Evolutionary conservation across 106 monocot species (phyloP).

Genomic region (Platanthera zijinensis): DNA sequence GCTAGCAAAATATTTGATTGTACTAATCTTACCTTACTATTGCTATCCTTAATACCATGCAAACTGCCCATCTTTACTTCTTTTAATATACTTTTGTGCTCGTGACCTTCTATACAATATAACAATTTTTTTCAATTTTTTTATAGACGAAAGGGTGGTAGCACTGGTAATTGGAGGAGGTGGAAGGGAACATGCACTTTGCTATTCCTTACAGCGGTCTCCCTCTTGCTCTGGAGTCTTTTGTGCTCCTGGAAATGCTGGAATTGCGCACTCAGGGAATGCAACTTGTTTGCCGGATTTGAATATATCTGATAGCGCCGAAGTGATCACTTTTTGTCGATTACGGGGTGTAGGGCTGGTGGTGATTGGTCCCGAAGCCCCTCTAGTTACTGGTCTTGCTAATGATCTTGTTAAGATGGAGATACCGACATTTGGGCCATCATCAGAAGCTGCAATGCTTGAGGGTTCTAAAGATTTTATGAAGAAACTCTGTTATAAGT

Average conservation of each 20-base stretch:
- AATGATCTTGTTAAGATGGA: slow-evolving; percentile 68
- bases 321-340: slow-evolving; percentile 68
- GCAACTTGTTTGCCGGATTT: slow-evolving; percentile 77
- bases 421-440: slow-evolving; percentile 82
- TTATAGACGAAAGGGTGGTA: slow-evolving; percentile 46
- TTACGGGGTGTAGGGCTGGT: slow-evolving; percentile 66
- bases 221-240: slow-evolving; percentile 77
- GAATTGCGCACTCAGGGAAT: slow-evolving; percentile 65
- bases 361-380: slow-evolving; percentile 87
- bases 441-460: slow-evolving; percentile 77
- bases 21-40: too few species aligned
- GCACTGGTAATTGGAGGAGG: slow-evolving; percentile 85
- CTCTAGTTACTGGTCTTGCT: slow-evolving; percentile 72
- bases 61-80: too few species aligned
- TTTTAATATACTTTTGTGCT: background rate
- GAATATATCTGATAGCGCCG: slow-evolving; percentile 56
- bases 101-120: background rate
- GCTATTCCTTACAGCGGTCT: slow-evolving; percentile 74
- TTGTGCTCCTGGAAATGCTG: slow-evolving; percentile 94
- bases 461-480: slow-evolving; percentile 97
- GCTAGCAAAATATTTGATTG: too few species aligned
- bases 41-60: too few species aligned
- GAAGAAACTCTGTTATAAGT: slow-evolving; percentile 94
- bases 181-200: slow-evolving; percentile 92
- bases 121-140: background rate